Percentiles rank a stretch among this genome's conserved stretches.
These are phyloP conservation scores for Sporothrix phasma DNA, from an alignment of 2,329 filamentous ascomycete genomes.

Conservation along the genomic window DNA sequence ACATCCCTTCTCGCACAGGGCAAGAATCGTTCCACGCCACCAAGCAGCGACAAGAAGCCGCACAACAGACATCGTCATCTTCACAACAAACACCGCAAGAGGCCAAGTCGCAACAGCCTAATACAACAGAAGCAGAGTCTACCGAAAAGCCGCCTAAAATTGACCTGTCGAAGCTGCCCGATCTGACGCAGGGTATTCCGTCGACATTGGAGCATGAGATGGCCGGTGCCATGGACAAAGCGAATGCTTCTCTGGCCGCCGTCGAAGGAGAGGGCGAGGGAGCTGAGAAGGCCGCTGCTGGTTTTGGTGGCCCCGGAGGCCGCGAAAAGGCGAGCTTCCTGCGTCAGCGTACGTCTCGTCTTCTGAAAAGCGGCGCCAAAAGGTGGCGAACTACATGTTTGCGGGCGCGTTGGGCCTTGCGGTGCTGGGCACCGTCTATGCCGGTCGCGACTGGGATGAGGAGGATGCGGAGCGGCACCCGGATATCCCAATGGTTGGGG, in stretches of 20 bases:
- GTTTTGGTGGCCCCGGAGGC: constrained; percentile 35
- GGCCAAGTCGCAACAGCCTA: constrained; percentile 2
- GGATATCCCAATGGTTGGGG: constrained; percentile 72
- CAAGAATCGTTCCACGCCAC: constrained; percentile 1
- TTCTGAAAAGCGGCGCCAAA: constrained; percentile 69
- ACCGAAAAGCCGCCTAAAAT: constrained; percentile 27
- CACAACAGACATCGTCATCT: background rate
- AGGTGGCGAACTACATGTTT: constrained; percentile 67
- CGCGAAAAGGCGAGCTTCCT: constrained; percentile 58
- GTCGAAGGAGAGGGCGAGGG: constrained; percentile 29
- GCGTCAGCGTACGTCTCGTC: constrained; percentile 84
- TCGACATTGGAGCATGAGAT: constrained; percentile 79
- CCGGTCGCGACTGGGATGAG: constrained; percentile 81
- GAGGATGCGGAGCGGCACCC: constrained; percentile 59
- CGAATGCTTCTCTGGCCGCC: constrained; percentile 28
- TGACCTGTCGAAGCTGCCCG: constrained; percentile 63
- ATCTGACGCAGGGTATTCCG: constrained; percentile 88
- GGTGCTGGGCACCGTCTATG: constrained; percentile 55
- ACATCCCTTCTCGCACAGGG: background rate
- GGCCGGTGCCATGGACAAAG: constrained; percentile 32
- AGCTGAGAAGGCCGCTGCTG: constrained; percentile 35
- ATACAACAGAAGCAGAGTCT: constrained; percentile 21
- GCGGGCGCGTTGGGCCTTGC: constrained; percentile 46
- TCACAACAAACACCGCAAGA: background rate
- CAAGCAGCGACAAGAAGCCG: background rate